A percentile compares a stretch with the other conserved stretches of the same genome.
Conservation (phyloP, 2,329 filamentous ascomycete species). For the Ophiocordyceps australis region DNA sequence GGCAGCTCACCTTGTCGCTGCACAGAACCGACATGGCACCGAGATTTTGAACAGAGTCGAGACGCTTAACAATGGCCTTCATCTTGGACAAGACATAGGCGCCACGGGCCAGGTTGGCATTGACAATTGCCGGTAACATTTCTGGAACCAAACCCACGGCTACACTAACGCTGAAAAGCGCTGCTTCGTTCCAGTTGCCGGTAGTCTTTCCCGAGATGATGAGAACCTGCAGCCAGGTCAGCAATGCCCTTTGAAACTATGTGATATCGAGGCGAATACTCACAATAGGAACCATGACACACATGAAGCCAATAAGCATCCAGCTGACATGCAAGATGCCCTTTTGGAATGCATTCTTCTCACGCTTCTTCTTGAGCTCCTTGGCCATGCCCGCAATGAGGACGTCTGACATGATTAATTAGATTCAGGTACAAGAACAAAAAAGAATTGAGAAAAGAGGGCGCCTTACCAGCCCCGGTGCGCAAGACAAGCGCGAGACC, state of each 20-base stretch:
- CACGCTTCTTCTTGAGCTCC: constrained; percentile 7
- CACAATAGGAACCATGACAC: constrained; percentile 11
- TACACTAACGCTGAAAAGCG: constrained; percentile 11
- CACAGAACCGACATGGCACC: constrained; percentile 12
- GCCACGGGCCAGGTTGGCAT: constrained; percentile 10
- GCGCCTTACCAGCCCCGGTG: constrained; percentile 5
- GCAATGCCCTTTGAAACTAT: no score
- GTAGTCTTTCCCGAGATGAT: constrained; percentile 8
- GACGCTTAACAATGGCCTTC: constrained; percentile 16
- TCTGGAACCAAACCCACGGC: constrained; percentile 11
- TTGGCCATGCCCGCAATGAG: constrained; percentile 10
- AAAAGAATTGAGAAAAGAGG: background rate
- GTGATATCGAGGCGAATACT: constrained; percentile 1
- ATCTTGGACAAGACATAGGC: constrained; percentile 11
- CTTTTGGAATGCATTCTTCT: constrained; percentile 9
- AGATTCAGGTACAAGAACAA: no score
- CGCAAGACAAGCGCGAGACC: constrained; percentile 8
- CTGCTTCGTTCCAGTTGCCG: constrained; percentile 8
- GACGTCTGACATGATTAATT: constrained; percentile 4
- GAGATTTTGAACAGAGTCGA: constrained; percentile 11
- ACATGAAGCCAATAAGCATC: constrained; percentile 11
- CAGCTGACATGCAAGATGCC: constrained; percentile 11
- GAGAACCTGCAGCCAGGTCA: constrained; percentile 7
- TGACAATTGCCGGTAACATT: constrained; percentile 12
- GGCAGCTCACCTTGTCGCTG: constrained; percentile 9